These are phyloP conservation scores for Aspergillus calidoustus DNA, from an alignment of 2,329 filamentous ascomycete species.

Conservation along the genomic window DNA sequence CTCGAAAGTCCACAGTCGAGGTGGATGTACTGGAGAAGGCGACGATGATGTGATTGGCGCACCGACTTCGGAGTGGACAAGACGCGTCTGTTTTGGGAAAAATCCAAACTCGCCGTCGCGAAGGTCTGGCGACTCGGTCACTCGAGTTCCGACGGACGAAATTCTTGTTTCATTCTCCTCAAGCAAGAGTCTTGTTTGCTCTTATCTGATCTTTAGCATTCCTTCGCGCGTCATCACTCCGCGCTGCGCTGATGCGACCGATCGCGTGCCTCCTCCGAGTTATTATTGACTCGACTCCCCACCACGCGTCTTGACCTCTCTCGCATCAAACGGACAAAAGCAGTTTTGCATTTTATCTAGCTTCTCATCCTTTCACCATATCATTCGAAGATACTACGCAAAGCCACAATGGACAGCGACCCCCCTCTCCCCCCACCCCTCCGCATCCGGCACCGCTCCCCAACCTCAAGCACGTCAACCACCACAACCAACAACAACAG, in stretches of 20 bases:
- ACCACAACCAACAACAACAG: slow-evolving; percentile 1
- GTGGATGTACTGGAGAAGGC: neutral
- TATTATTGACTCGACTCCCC: neutral
- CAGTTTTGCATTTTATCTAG: neutral
- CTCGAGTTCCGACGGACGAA: neutral
- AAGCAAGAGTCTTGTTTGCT: neutral
- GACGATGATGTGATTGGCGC: neutral
- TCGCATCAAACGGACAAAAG: neutral
- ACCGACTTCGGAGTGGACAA: neutral
- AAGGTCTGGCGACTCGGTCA: neutral
- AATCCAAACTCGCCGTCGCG: neutral
- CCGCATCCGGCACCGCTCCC: slow-evolving; percentile 41
- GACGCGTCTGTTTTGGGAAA: slow-evolving; percentile 6
- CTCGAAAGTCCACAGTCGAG: neutral
- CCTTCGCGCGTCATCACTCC: slow-evolving; percentile 22
- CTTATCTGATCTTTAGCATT: slow-evolving; percentile 18
- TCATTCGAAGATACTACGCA: neutral
- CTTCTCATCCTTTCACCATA: neutral
- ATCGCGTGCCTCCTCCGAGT: neutral
- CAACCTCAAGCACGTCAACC: slow-evolving; percentile 24
- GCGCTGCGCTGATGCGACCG: slow-evolving; percentile 23
- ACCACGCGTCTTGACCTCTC: neutral
- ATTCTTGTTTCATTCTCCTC: neutral
- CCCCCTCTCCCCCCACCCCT: slow-evolving; percentile 45
- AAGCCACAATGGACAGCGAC: slow-evolving; percentile 42